A percentile compares a stretch with the other conserved stretches of the same genome.
Evolutionary conservation across 192 early-diverging fungal species (phyloP).

Genomic region (Coemansia sp.): DNA sequence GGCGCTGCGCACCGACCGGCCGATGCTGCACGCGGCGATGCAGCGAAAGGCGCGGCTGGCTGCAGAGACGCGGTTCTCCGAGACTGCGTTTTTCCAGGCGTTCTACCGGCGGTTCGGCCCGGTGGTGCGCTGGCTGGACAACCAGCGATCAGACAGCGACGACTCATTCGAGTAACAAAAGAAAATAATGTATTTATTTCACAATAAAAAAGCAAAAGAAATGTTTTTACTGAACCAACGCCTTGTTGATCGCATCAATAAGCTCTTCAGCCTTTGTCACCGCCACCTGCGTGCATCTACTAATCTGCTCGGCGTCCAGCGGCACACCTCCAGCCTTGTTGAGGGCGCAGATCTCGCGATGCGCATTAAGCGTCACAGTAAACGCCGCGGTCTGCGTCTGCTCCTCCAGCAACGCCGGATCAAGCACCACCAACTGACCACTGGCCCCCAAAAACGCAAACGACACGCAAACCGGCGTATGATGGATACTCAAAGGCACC

Average conservation of each 20-base stretch:
- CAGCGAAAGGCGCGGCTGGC: slow-evolving; percentile 61
- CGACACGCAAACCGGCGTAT: slow-evolving; percentile 90
- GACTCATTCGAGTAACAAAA: slow-evolving; percentile 10
- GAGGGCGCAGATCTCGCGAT: slow-evolving; percentile 90
- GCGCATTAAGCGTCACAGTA: slow-evolving; percentile 87
- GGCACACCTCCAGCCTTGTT: slow-evolving; percentile 88
- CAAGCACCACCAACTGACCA: slow-evolving; percentile 71
- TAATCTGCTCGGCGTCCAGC: slow-evolving; percentile 70
- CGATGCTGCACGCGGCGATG: slow-evolving; percentile 53
- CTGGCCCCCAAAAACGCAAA: slow-evolving; percentile 86
- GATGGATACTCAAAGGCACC: slow-evolving; percentile 93
- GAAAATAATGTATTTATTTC: neutral
- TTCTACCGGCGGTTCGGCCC: slow-evolving; percentile 39
- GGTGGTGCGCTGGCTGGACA: slow-evolving; percentile 49
- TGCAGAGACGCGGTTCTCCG: slow-evolving; percentile 73
- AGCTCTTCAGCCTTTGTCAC: slow-evolving; percentile 59
- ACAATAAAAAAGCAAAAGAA: neutral
- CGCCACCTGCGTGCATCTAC: slow-evolving; percentile 83
- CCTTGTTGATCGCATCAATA: slow-evolving; percentile 75
- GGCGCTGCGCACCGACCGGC: slow-evolving; percentile 52
- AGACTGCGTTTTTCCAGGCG: slow-evolving; percentile 54
- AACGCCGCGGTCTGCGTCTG: slow-evolving; percentile 79
- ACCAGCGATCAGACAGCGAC: slow-evolving; percentile 24
- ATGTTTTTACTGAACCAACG: slow-evolving; percentile 41
- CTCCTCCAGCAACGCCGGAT: slow-evolving; percentile 87